Base-by-base conservation (phyloP, 1,284 basidiomycete genomes). In the Athelia psychrophila region DNA sequence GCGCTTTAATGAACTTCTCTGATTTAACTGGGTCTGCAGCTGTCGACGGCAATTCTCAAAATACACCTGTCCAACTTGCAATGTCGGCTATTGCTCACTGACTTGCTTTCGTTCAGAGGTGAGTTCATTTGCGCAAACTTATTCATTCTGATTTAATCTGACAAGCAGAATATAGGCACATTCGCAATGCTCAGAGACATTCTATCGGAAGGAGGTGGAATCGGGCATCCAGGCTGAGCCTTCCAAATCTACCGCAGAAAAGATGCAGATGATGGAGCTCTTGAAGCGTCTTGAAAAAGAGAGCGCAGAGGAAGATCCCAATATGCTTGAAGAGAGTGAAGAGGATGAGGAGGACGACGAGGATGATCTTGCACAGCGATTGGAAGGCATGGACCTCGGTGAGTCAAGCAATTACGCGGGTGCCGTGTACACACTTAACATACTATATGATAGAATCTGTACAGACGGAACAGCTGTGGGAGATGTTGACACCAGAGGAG, bases 51-150 rank as follows among this genome's bases (percentile, higher is more conserved):
- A 91, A 62, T 77, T 89, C 58, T 80, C 86, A 9, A 83, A 82
- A 61, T 93, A 93, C 65, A 86, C 83, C 0, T 93, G 91, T 58
- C 86, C 91, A 24, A 74, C 73, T 18, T 93, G 91, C 71, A 93
- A 93, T 61, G 69, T 88, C 15, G 79, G 79, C 0, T 93, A 93
- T 60, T 93, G 91, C 68, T 88, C 88, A 16, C 65, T 93, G 36
- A 72, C 74, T 13, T 93, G 91, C 65, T 93, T 90, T 68, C 82
- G 85, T 32, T 85, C 86, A 25, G 74, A 83, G 69, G 87, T 85
- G 64, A 52, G 35, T 47, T 19, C 27, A 36, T 23, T 10, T 32
- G 48, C 20, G 30, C 8, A 42, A 30, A 44, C 32, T 48, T 49
- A 50, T n/a, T n/a, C 48, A 23, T 19, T 51, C 20, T 50, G 30